Conservation (phyloP, 257 asterid genomes). For the Nicotiana attenuata region DNA sequence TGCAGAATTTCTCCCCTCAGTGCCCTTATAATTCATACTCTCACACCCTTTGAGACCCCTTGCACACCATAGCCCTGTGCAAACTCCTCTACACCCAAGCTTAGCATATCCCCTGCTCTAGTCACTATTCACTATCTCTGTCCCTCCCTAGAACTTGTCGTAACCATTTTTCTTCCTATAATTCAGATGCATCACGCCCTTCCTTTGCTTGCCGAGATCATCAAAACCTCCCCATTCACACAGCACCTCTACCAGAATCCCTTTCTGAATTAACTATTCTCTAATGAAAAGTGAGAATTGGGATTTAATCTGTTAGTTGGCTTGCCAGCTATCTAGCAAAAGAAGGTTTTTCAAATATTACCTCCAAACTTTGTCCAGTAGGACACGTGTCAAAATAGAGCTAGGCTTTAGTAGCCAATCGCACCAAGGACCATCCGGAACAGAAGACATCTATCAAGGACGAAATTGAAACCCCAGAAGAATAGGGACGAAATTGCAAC, state of each 20-base stretch:
- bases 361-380: background rate
- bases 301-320: background rate
- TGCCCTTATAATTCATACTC: background rate
- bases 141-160: background rate
- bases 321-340: background rate
- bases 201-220: background rate
- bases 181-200: background rate
- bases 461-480: background rate
- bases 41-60: background rate
- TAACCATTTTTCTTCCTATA: background rate
- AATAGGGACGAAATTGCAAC: background rate
- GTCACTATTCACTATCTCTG: constrained; percentile 2
- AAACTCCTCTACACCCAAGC: background rate
- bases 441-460: background rate
- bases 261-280: background rate
- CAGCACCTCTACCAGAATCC: background rate
- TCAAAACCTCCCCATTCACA: background rate
- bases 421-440: background rate
- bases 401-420: background rate
- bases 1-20: background rate
- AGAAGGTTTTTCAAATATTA: background rate
- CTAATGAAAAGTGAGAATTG: background rate
- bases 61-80: background rate
- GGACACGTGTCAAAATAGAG: background rate
- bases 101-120: background rate